Percentiles rank a stretch among this genome's conserved stretches.
Conservation (phyloP, 2,329 filamentous ascomycete genomes). For the Emericellopsis atlantica region DNA sequence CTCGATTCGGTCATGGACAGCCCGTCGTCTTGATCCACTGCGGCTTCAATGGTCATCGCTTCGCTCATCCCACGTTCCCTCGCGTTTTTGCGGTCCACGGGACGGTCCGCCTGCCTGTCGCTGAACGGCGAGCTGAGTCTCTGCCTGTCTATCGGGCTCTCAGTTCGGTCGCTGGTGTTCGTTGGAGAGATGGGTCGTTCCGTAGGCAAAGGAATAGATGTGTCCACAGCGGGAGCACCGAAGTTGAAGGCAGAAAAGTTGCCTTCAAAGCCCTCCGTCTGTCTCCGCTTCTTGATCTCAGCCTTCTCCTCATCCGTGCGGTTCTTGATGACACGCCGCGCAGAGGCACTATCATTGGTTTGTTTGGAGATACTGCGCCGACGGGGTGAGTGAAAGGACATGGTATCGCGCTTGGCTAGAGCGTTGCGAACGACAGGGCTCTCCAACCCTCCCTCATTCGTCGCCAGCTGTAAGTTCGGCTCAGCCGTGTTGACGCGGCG, state of each 20-base stretch:
- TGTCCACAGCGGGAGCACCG: conserved; percentile 11
- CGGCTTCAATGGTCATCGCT: not conserved
- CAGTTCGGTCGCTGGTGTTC: not conserved
- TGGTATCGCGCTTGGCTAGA: conserved; percentile 35
- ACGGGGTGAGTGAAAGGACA: conserved; percentile 30
- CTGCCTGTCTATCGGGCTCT: not conserved
- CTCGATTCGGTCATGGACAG: not conserved
- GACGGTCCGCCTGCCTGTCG: too few relatives aligned
- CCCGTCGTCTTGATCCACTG: not conserved
- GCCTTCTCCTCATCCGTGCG: conserved; percentile 6
- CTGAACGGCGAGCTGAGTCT: not conserved
- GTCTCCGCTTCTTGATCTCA: conserved; percentile 7
- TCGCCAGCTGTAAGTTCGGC: conserved; percentile 4
- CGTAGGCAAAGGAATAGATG: conserved; percentile 1
- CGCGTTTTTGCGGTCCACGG: not conserved
- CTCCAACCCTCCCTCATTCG: not conserved
- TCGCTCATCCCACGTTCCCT: conserved; percentile 1
- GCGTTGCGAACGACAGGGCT: conserved; percentile 33
- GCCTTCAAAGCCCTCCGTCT: conserved; percentile 19
- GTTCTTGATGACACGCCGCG: not conserved
- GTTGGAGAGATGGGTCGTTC: not conserved
- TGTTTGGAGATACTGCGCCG: conserved; percentile 36
- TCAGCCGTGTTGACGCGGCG: conserved; percentile 12
- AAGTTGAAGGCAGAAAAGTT: conserved; percentile 26
- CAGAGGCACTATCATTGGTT: conserved; percentile 20